Percentiles rank a stretch among this genome's conserved stretches.
Evolutionary conservation across 2,329 filamentous ascomycete species (phyloP).

Genomic region (Dactylellina haptotyla): DNA sequence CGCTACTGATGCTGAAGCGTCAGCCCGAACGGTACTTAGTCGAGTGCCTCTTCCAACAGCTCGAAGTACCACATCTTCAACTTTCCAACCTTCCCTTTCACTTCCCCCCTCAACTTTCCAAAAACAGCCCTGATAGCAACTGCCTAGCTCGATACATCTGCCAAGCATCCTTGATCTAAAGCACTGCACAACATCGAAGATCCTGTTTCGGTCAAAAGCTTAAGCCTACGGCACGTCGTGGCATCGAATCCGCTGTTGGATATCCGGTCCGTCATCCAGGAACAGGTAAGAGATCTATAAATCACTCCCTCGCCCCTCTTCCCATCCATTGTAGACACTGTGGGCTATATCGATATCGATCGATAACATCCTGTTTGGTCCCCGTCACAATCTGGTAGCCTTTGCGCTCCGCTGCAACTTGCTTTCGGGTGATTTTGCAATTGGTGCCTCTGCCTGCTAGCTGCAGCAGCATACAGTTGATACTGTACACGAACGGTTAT

Average conservation of each 20-base stretch:
- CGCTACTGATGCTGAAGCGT: constrained; percentile 20
- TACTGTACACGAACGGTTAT: too few relatives aligned
- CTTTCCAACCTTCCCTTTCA: constrained; percentile 2
- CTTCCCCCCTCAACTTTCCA: constrained; percentile 3
- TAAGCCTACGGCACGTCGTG: background rate
- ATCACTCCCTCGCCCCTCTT: background rate
- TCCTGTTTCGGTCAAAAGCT: constrained; percentile 1
- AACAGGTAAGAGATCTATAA: constrained; percentile 6
- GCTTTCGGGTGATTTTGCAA: constrained; percentile 11
- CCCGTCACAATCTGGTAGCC: background rate
- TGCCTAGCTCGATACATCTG: constrained; percentile 13
- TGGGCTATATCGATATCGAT: constrained; percentile 15
- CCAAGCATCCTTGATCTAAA: constrained; percentile 22
- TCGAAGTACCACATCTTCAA: background rate
- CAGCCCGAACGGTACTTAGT: constrained; percentile 20
- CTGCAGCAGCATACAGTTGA: too few relatives aligned
- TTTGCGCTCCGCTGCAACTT: constrained; percentile 28
- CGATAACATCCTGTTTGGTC: background rate
- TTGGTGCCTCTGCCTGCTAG: background rate
- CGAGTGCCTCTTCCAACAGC: constrained; percentile 5
- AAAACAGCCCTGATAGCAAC: constrained; percentile 10
- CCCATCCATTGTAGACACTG: background rate
- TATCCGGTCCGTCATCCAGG: constrained; percentile 12
- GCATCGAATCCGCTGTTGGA: constrained; percentile 5
- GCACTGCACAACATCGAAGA: constrained; percentile 1